Conservation (phyloP, 2,329 filamentous ascomycete genomes). For the Apiospora malaysiana region DNA sequence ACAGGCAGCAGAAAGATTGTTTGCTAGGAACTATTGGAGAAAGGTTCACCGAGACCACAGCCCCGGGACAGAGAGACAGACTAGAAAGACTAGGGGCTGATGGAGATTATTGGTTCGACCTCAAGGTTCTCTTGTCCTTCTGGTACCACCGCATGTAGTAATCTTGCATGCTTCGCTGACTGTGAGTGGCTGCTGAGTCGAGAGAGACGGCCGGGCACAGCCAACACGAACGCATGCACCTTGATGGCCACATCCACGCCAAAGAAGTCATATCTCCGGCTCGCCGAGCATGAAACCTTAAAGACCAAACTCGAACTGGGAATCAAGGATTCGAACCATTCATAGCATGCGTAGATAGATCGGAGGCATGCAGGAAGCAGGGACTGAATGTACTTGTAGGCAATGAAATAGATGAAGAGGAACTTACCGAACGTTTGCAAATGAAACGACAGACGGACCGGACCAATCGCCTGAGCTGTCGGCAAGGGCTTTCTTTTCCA, state of each 20-base stretch:
- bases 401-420: neutral
- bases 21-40: neutral
- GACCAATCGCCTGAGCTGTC: neutral
- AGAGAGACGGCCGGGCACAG: neutral
- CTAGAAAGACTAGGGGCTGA: neutral
- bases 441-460: neutral
- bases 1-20: neutral
- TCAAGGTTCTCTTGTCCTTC: neutral
- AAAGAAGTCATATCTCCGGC: constrained; percentile 3
- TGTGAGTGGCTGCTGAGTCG: constrained; percentile 13
- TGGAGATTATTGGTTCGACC: neutral
- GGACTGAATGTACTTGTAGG: neutral
- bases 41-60: neutral
- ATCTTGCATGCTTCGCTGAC: neutral
- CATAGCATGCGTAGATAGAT: neutral
- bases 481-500: neutral
- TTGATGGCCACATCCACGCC: neutral
- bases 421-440: neutral
- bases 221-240: neutral
- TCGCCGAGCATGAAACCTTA: neutral
- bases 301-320: neutral
- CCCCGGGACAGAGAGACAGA: neutral
- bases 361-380: neutral
- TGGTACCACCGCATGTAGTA: constrained; percentile 1
- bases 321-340: neutral